These are phyloP conservation scores for Plenodomus biglobosus DNA, from an alignment of 2,329 filamentous ascomycete genomes.

Conservation along the genomic window DNA sequence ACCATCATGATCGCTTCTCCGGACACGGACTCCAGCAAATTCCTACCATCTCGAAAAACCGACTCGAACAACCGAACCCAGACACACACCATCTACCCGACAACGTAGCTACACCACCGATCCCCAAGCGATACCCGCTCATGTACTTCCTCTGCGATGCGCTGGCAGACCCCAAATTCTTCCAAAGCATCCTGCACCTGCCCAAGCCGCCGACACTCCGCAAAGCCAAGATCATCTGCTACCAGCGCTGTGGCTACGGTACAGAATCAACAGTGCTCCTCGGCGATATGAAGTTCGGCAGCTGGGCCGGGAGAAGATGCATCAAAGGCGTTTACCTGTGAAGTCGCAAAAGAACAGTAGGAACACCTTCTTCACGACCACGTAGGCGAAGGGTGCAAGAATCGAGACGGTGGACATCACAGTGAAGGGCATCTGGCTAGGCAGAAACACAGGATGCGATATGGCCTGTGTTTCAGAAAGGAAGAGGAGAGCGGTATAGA, in stretches of 20 bases:
- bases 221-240: slow-evolving; percentile 1
- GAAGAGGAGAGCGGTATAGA: neutral
- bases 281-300: neutral
- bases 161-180: neutral
- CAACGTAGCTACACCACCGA: neutral
- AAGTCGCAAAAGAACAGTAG: neutral
- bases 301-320: neutral
- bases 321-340: slow-evolving; percentile 3
- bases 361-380: neutral
- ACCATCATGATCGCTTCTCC: no score
- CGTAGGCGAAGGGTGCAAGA: neutral
- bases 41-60: neutral
- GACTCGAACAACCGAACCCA: neutral
- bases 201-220: slow-evolving; percentile 1
- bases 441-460: neutral
- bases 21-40: no score
- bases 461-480: neutral
- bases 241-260: neutral
- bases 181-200: neutral
- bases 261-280: neutral
- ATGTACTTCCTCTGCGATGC: slow-evolving; percentile 4
- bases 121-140: neutral
- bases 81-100: neutral
- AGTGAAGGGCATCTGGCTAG: neutral
- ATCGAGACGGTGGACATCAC: neutral